Conservation (phyloP, 2,329 filamentous ascomycete species). For the Fusarium sp. region DNA sequence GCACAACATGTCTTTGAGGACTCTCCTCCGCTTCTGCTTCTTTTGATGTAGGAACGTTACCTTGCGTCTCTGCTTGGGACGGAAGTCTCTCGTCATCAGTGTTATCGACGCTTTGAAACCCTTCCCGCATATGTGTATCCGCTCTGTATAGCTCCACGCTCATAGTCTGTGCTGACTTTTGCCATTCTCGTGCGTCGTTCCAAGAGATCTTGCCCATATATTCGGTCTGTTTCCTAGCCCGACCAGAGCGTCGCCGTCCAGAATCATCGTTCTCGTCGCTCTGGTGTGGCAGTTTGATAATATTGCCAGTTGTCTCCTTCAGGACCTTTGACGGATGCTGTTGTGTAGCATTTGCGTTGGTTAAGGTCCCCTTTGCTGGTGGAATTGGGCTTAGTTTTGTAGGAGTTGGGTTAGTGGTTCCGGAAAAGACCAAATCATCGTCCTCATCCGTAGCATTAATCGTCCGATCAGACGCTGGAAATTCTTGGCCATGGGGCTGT, state of each 20-base stretch:
- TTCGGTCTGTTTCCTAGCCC: conserved; percentile 50
- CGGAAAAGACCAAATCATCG: conserved; percentile 45
- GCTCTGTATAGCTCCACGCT: conserved; percentile 32
- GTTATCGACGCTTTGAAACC: conserved; percentile 29
- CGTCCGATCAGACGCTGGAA: conserved; percentile 1
- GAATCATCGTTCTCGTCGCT: conserved; percentile 21
- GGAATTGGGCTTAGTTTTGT: neutral
- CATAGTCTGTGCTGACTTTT: conserved; percentile 18
- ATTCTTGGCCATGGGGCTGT: neutral
- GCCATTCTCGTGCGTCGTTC: conserved; percentile 42
- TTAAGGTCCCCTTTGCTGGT: conserved; percentile 2
- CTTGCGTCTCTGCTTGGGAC: neutral
- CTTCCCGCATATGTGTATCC: conserved; percentile 14
- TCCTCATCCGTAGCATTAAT: conserved; percentile 44
- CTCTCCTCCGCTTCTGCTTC: neutral
- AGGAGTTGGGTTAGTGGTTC: neutral
- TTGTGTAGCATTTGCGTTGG: neutral
- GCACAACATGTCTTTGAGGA: conserved; percentile 34
- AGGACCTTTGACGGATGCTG: neutral
- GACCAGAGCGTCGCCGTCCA: conserved; percentile 47
- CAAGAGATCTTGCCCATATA: conserved; percentile 53
- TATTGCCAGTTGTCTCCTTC: conserved; percentile 7
- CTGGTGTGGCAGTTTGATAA: neutral
- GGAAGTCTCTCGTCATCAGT: conserved; percentile 1
- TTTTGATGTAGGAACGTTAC: neutral